Evolutionary conservation across 2,329 filamentous ascomycete species (phyloP), one percentile per base, ranked within the genome.

Genomic region (Penicillium digitatum): DNA sequence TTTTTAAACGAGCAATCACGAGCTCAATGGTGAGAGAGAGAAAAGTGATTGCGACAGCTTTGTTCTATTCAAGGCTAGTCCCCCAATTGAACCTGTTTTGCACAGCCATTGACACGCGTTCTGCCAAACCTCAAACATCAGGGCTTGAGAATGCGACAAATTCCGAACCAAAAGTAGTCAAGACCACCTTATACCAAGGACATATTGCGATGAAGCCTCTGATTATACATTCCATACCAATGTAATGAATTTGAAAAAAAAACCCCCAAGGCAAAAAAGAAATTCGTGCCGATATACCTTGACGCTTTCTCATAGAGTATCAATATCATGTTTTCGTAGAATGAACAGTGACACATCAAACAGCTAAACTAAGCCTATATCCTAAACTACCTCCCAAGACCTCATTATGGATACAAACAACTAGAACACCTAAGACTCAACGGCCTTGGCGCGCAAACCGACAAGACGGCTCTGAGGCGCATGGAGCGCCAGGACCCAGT

Each of bases 391-490:
- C 11, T 18, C 9, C n/a, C 12, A n/a, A 29, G 1, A 16, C 27
- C 14, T 32, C 39, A 26, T 9, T 40, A n/a, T 31, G 5, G n/a
- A 43, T 20, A 16, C 18, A 20, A 14, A 31, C 31, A 27, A 7
- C 12, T 5, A 4, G 3, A 10, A 12, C 9, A 49, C 5, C 32
- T 68, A 88, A 66, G 81, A 85, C 79, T 96, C 91, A 59, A 95
- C 80, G 26, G 87, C 84, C 74, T 90, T 76, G 11, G 87, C 89
- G 79, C 90, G 93, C 53, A 87, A 80, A 14, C 92, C 92, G 8
- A 96, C 84, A 56, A 96, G 66, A 74, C 79, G 82, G 18, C 79
- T 81, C 12, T 79, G 81, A 48, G 81, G 76, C 16, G 75, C 74
- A 66, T 86, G 80, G 62, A 87, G 70, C 22, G 83, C 84, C 44